Base-by-base conservation (phyloP, 495 filamentous ascomycete species). In the Astrothelium subdiscretum region DNA sequence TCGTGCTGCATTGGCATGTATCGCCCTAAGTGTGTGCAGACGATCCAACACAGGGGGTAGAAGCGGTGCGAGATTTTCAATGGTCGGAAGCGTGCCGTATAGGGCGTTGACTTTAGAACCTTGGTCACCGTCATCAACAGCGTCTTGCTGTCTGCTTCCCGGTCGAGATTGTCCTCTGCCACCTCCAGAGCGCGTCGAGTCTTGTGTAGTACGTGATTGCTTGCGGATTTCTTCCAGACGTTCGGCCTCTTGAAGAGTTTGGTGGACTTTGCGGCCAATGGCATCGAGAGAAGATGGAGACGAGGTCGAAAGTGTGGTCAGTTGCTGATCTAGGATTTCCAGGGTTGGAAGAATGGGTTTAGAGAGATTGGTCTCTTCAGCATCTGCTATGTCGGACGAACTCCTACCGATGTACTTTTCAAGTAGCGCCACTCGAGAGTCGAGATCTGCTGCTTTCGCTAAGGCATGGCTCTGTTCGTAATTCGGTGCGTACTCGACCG, bases 31-130 rank as follows among this genome's bases (percentile, higher is more conserved):
- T 10, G 89, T 92, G 42, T 91, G 80, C 42, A 99, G 76, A 20
- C 95, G 82, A 69, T 97, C 90, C 2, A 99, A 79, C 26, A 97
- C 78, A 3, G 88, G 83, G 8, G 95, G 95, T 13, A 99, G 78
- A 26, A 96, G 75, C 6, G 95, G 94, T 3, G 88, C 81, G 15
- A 97, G 77, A 60, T 81, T 88, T 73, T 97, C 90, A 65, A 99
- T 95, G 12, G 90, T 92, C 5, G 90, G 85, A 4, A 99, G 80
- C 18, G 89, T 89, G 1, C 87, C 86, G 72, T 96, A 97, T 2
- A 99, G 82, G 2, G 92, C 91, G 67, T 95, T 92, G 71, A 97
- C 87, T 72, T 95, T 96, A 43, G 90, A 81, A 20, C 81, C 80
- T 66, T 89, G 83, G 68, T 95, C 90, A 35, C 83, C 79, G 61